phyloP scores from a whole-genome alignment of 139 green algal species.

The Chlamydomonas sp. region DNA sequence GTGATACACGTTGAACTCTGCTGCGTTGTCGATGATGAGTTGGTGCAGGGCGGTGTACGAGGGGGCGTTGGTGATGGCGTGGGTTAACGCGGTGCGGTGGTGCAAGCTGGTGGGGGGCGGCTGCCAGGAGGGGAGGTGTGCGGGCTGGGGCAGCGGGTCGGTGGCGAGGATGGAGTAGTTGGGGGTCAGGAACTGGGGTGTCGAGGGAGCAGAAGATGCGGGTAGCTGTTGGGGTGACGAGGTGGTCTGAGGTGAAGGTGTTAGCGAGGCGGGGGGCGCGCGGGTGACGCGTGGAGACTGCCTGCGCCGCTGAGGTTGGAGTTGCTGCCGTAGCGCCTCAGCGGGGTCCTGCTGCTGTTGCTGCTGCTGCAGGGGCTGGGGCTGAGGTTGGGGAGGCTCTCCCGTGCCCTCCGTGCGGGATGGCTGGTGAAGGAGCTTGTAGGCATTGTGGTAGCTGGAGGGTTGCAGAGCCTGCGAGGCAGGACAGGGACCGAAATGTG shows the following conservation, averaged over 20 bases:
- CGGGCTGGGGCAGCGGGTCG: background rate
- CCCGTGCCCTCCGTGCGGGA: background rate
- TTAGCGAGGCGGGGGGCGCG: too few species aligned
- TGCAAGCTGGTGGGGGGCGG: constrained; percentile 20
- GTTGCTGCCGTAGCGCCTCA: too few species aligned
- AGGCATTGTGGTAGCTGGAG: constrained; percentile 15
- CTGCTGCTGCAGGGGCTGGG: background rate
- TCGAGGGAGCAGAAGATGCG: too few species aligned
- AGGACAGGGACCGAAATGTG: background rate
- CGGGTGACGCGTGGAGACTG: too few species aligned
- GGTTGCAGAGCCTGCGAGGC: background rate
- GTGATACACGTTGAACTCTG: constrained; percentile 21
- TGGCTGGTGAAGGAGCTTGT: constrained; percentile 15
- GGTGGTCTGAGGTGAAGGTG: too few species aligned
- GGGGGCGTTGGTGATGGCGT: background rate
- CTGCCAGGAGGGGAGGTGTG: background rate
- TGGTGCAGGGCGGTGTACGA: constrained; percentile 26
- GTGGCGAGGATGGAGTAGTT: background rate
- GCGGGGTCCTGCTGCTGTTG: too few species aligned
- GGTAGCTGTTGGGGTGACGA: too few species aligned
- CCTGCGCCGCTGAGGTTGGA: too few species aligned
- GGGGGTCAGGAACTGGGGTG: too few species aligned
- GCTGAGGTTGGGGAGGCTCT: background rate
- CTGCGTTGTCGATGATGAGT: background rate
- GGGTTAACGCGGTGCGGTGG: background rate